Evolutionary conservation across 768 basidiomycete species (phyloP).

Genomic region (Mycena epipterygia): DNA sequence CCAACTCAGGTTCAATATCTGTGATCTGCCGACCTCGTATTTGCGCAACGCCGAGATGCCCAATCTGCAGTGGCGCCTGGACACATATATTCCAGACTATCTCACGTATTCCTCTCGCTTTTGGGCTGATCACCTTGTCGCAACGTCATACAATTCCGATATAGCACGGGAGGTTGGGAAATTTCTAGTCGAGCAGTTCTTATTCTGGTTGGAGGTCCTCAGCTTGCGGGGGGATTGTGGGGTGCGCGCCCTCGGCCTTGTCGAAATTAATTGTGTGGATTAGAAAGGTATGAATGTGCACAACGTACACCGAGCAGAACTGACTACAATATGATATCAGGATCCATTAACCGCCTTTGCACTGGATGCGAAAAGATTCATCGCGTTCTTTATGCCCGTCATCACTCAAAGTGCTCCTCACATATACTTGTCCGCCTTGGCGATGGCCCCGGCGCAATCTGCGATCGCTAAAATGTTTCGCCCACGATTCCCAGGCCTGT

Average conservation of each 20-base stretch:
- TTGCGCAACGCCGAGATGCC: neutral
- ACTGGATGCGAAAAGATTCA: neutral
- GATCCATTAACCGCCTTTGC: neutral
- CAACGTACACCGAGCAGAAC: neutral
- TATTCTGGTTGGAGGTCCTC: conserved; percentile 11
- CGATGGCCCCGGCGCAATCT: neutral
- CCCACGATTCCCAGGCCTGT: neutral
- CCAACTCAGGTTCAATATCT: neutral
- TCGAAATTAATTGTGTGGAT: neutral
- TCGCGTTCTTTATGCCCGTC: neutral
- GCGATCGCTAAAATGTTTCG: neutral
- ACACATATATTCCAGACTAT: neutral
- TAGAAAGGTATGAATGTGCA: neutral
- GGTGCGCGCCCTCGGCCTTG: neutral
- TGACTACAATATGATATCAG: neutral
- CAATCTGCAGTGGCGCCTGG: neutral
- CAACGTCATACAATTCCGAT: neutral
- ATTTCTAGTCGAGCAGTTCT: neutral
- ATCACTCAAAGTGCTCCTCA: conserved; percentile 2
- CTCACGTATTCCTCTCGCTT: neutral
- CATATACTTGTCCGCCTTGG: neutral
- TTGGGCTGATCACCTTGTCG: neutral
- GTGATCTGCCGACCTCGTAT: neutral
- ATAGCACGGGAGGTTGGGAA: neutral
- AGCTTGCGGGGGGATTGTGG: neutral